Evolutionary conservation across 192 early-diverging fungal genomes (phyloP).

Genomic region (Polychytrium aggregatum): DNA sequence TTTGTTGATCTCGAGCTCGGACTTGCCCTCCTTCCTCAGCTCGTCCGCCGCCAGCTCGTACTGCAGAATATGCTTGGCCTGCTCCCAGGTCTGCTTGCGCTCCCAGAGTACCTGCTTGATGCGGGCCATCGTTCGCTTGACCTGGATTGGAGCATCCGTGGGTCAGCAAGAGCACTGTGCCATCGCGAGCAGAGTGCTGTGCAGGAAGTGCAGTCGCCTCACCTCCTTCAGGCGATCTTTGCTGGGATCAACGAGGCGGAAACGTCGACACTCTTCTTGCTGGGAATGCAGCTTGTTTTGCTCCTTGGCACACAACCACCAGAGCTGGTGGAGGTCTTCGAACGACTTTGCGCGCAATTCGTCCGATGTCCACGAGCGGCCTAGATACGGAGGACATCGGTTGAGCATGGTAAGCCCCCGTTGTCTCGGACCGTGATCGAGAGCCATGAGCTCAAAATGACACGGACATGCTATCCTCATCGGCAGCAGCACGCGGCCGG

Average conservation of each 20-base stretch:
- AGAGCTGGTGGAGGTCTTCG: slow-evolving; percentile 93
- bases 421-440: background rate
- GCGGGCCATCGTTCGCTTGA: slow-evolving; percentile 34
- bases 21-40: slow-evolving; percentile 4
- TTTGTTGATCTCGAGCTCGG: slow-evolving; percentile 1
- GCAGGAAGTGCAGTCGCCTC: background rate
- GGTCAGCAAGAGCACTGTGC: background rate
- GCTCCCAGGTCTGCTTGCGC: slow-evolving; percentile 27
- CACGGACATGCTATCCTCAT: background rate
- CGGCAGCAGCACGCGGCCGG: background rate
- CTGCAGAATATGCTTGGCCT: slow-evolving; percentile 26
- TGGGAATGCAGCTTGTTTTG: slow-evolving; percentile 35
- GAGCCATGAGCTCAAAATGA: background rate
- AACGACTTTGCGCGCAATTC: slow-evolving; percentile 90
- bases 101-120: slow-evolving; percentile 41
- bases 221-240: slow-evolving; percentile 10
- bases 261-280: slow-evolving; percentile 34
- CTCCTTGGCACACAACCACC: slow-evolving; percentile 62
- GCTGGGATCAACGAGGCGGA: slow-evolving; percentile 32
- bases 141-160: slow-evolving; percentile 13
- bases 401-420: background rate
- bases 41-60: slow-evolving; percentile 7
- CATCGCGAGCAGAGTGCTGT: background rate
- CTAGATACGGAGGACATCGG: slow-evolving; percentile 18
- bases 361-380: slow-evolving; percentile 77